Conservation (phyloP, 345 rosid genomes). For the Citrus sp. region DNA sequence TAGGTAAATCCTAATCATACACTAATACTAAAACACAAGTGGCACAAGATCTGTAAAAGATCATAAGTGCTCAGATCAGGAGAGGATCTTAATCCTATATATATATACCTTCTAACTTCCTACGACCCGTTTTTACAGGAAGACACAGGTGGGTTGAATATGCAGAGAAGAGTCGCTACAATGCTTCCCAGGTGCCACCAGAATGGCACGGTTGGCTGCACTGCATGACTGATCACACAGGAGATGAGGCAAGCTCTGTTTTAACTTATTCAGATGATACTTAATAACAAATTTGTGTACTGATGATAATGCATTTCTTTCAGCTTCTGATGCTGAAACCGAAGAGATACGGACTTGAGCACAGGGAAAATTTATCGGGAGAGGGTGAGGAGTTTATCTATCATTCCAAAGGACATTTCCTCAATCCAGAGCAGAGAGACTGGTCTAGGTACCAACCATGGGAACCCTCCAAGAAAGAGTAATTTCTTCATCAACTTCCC, state of each 20-base stretch:
- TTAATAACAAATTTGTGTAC: background rate
- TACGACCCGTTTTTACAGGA: constrained; percentile 37
- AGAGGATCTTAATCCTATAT: no score
- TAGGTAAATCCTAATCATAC: no score
- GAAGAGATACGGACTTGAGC: constrained; percentile 80
- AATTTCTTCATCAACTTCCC: constrained; percentile 8
- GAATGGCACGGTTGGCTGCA: constrained; percentile 99
- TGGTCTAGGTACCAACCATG: constrained; percentile 97
- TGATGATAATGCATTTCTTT: constrained; percentile 14
- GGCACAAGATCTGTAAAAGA: no score
- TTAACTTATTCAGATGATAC: background rate
- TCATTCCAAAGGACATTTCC: constrained; percentile 93
- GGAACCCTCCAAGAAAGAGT: constrained; percentile 67
- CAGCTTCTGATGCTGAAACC: constrained; percentile 95
- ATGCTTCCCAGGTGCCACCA: constrained; percentile 96
- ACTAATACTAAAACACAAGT: no score
- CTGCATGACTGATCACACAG: constrained; percentile 86
- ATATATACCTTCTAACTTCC: background rate
- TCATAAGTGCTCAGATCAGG: no score
- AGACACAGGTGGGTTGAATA: constrained; percentile 97
- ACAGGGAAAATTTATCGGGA: constrained; percentile 87
- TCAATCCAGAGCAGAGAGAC: constrained; percentile 87
- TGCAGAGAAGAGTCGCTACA: constrained; percentile 76
- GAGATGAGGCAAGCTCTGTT: constrained; percentile 67
- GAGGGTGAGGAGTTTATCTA: constrained; percentile 78